phyloP scores from a whole-genome alignment of 2,329 filamentous ascomycete species.

The Penicillium freii region DNA sequence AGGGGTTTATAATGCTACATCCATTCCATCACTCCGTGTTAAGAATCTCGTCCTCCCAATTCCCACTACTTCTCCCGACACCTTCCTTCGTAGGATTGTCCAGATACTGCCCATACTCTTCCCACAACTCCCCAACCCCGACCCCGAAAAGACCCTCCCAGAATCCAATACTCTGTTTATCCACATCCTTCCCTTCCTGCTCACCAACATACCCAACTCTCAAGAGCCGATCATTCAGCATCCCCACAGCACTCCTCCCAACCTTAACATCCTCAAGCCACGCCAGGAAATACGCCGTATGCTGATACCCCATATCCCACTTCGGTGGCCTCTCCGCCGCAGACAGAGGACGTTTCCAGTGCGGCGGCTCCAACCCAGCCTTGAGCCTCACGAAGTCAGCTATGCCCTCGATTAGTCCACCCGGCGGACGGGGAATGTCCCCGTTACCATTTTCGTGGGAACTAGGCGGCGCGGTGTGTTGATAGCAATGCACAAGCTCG shows the following conservation, averaged over 20 bases:
- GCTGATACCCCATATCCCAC: constrained; percentile 91
- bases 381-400: constrained; percentile 88
- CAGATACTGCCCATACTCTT: constrained; percentile 62
- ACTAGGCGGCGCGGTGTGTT: constrained; percentile 65
- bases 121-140: constrained; percentile 69
- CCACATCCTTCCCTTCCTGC: constrained; percentile 1
- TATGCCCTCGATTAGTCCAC: constrained; percentile 83
- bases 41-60: constrained; percentile 32
- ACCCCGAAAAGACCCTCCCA: constrained; percentile 59
- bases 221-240: constrained; percentile 40
- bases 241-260: constrained; percentile 66
- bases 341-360: constrained; percentile 65
- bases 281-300: constrained; percentile 86
- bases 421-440: constrained; percentile 48
- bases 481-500: constrained; percentile 93
- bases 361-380: constrained; percentile 70
- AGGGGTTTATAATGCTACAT: not conserved
- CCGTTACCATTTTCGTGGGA: constrained; percentile 20
- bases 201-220: constrained; percentile 37
- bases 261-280: constrained; percentile 74
- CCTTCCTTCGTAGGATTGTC: constrained; percentile 27
- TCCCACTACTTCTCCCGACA: constrained; percentile 9
- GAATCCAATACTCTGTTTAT: constrained; percentile 22
- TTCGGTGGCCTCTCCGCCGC: constrained; percentile 52
- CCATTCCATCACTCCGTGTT: constrained; percentile 14